phyloP scores from a whole-genome alignment of 345 rosid species.

The Streptanthus diversifolius region DNA sequence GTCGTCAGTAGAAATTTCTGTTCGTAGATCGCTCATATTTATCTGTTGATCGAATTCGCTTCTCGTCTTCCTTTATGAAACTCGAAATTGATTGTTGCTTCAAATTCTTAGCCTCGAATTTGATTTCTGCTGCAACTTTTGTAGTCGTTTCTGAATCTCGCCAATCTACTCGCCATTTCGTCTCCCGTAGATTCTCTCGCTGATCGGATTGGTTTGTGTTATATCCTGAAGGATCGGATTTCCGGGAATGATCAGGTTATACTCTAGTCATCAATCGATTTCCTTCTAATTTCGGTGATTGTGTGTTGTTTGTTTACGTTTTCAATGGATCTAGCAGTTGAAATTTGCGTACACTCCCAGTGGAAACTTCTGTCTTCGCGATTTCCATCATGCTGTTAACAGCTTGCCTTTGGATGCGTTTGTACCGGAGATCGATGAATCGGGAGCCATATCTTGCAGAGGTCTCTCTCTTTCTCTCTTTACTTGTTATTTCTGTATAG shows the following conservation, averaged over 20 bases:
- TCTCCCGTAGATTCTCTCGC: slow-evolving; percentile 42
- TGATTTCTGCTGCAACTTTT: slow-evolving; percentile 33
- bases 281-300: slow-evolving; percentile 2
- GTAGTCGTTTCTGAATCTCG: slow-evolving; percentile 68
- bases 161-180: slow-evolving; percentile 60
- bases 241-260: slow-evolving; percentile 58
- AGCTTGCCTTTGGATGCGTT: slow-evolving; percentile 59
- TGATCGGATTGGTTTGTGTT: slow-evolving; percentile 68
- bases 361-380: slow-evolving; percentile 61
- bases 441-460: slow-evolving; percentile 41
- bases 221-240: slow-evolving; percentile 45
- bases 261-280: neutral
- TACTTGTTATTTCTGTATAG: neutral
- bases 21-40: slow-evolving; percentile 5
- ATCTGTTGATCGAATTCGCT: slow-evolving; percentile 18
- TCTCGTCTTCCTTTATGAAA: neutral
- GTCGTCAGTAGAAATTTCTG: neutral
- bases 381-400: slow-evolving; percentile 78
- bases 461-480: slow-evolving; percentile 35
- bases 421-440: slow-evolving; percentile 51
- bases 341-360: slow-evolving; percentile 60
- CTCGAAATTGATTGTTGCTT: slow-evolving; percentile 36
- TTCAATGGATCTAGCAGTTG: slow-evolving; percentile 41
- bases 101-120: slow-evolving; percentile 39
- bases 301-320: slow-evolving; percentile 3